Conservation (phyloP, 129 eudicot species). For the Apium graveolens region DNA sequence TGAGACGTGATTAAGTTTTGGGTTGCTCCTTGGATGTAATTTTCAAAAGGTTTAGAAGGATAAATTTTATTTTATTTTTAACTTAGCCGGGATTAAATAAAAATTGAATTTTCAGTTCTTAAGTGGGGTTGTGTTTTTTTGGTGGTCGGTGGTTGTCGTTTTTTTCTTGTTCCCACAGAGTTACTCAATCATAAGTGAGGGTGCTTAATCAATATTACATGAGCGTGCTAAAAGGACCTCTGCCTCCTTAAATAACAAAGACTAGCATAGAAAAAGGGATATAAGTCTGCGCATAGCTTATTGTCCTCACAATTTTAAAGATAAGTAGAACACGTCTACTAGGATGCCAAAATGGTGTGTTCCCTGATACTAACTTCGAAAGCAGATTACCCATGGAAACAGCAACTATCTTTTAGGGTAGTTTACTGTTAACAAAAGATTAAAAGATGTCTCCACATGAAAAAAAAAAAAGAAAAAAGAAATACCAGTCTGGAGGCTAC, state of each 20-base stretch:
- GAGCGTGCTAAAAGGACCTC: background rate
- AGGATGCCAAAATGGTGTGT: background rate
- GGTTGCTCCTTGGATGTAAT: background rate
- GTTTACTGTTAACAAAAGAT: background rate
- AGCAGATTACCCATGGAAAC: background rate
- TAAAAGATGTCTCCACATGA: background rate
- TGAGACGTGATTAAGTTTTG: background rate
- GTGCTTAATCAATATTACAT: background rate
- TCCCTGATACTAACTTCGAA: background rate
- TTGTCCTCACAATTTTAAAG: background rate
- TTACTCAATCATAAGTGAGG: background rate
- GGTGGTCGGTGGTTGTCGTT: background rate
- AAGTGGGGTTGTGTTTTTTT: background rate
- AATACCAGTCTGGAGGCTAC: slow-evolving; percentile 77
- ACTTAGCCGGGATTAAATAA: background rate
- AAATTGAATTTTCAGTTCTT: background rate
- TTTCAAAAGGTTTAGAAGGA: background rate
- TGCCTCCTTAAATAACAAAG: background rate
- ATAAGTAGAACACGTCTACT: background rate
- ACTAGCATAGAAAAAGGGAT: background rate
- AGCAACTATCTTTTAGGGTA: background rate
- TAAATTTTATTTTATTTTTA: too few species aligned
- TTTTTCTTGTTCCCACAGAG: background rate
- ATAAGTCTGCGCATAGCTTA: background rate
- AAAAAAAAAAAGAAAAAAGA: too few species aligned